Evolutionary conservation across 768 basidiomycete species (phyloP).

Genomic region (Termitomyces sp.): DNA sequence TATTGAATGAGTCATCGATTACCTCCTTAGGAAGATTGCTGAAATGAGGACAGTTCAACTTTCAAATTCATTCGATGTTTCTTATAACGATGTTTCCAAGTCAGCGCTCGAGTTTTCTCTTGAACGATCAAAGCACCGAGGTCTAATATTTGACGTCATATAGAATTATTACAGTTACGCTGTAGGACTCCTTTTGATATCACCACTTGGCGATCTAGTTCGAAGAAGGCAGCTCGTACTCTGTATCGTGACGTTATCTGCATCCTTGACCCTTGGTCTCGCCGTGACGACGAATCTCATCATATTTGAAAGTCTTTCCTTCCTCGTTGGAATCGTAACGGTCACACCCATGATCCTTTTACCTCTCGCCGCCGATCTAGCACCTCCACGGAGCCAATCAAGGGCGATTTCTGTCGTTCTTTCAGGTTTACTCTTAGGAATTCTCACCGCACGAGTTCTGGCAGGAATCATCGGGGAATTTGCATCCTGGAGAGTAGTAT

Average conservation of each 20-base stretch:
- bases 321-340: constrained; percentile 61
- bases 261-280: constrained; percentile 64
- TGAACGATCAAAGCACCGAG: no score
- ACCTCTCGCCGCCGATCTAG: constrained; percentile 74
- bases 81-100: constrained; percentile 34
- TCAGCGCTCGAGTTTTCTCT: constrained; percentile 17
- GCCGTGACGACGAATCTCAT: constrained; percentile 52
- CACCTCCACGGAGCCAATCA: constrained; percentile 64
- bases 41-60: constrained; percentile 31
- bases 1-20: constrained; percentile 48
- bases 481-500: constrained; percentile 66
- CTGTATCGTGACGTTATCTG: constrained; percentile 47
- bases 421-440: constrained; percentile 61
- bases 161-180: constrained; percentile 58
- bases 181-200: constrained; percentile 64
- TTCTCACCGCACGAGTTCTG: constrained; percentile 69
- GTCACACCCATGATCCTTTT: constrained; percentile 77
- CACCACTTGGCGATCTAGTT: constrained; percentile 80
- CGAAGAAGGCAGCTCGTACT: constrained; percentile 70
- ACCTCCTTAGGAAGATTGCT: background rate
- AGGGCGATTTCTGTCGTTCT: constrained; percentile 71
- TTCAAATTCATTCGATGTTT: constrained; percentile 28
- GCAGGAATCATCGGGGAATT: constrained; percentile 73
- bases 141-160: background rate
- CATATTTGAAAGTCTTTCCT: constrained; percentile 63